A percentile compares a stretch with the other conserved stretches of the same genome.
These are phyloP conservation scores for Clathrospora elynae DNA, from an alignment of 2,329 filamentous ascomycete genomes.

Conservation along the genomic window DNA sequence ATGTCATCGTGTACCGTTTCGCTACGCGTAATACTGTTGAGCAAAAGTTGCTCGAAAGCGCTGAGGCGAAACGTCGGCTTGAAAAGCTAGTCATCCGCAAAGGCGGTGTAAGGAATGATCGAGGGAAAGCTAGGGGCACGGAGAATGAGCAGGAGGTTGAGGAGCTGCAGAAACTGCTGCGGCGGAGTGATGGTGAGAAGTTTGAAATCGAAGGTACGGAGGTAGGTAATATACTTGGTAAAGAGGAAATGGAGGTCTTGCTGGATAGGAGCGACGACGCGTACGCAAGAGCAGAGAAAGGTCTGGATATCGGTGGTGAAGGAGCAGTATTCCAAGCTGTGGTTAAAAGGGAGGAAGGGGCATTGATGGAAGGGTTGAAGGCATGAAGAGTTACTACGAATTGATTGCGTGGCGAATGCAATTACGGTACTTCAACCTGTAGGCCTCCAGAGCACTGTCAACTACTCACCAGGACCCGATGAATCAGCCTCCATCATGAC, in stretches of 20 bases:
- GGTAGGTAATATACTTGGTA: slow-evolving; percentile 70
- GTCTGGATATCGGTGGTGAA: slow-evolving; percentile 70
- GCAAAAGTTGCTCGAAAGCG: slow-evolving; percentile 81
- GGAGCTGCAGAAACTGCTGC: slow-evolving; percentile 54
- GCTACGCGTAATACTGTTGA: slow-evolving; percentile 94
- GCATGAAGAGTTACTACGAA: slow-evolving; percentile 23
- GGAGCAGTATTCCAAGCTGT: slow-evolving; percentile 71
- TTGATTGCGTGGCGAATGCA: too few species aligned
- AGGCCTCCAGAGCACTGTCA: too few species aligned
- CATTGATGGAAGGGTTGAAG: slow-evolving; percentile 56
- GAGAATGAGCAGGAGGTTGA: slow-evolving; percentile 53
- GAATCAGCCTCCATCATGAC: too few species aligned
- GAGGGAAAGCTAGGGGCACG: slow-evolving; percentile 58
- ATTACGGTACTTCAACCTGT: too few species aligned
- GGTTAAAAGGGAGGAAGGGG: slow-evolving; percentile 70
- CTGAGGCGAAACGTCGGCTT: slow-evolving; percentile 86
- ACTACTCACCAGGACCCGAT: too few species aligned
- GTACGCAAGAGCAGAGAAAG: slow-evolving; percentile 75
- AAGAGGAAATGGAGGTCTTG: slow-evolving; percentile 76
- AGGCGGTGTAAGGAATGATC: slow-evolving; percentile 66
- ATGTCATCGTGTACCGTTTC: slow-evolving; percentile 90
- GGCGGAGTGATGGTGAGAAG: slow-evolving; percentile 70
- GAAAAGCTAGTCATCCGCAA: slow-evolving; percentile 97
- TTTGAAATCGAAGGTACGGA: slow-evolving; percentile 62
- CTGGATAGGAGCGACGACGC: slow-evolving; percentile 75